Evolutionary conservation across 371 early-diverging fungal species (phyloP).

Genomic region (Mortierella polycephala): DNA sequence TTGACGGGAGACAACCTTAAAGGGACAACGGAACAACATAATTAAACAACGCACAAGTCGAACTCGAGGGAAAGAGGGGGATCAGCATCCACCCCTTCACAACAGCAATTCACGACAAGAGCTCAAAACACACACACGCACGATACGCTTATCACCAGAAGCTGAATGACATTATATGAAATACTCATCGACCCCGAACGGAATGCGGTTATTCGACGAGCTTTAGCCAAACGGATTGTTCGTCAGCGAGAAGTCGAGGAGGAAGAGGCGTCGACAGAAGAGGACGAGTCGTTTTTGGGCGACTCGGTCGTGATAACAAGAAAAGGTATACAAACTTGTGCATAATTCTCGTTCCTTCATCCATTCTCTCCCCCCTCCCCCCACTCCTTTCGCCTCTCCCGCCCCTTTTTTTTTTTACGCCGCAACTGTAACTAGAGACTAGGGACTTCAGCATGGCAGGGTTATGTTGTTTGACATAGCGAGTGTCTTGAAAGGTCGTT

Average conservation of each 20-base stretch:
- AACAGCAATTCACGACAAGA: no score
- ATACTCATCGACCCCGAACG: slow-evolving; percentile 47
- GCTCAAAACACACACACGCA: no score
- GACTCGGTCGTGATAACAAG: slow-evolving; percentile 28
- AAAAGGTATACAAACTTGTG: slow-evolving; percentile 19
- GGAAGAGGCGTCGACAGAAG: slow-evolving; percentile 53
- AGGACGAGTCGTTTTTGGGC: slow-evolving; percentile 49
- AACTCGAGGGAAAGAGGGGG: no score
- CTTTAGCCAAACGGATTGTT: slow-evolving; percentile 48
- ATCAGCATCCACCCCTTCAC: no score
- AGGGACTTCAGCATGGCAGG: no score
- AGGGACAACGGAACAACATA: no score
- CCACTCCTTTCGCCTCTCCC: neutral
- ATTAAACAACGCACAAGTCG: no score
- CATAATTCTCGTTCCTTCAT: neutral
- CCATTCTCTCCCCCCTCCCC: neutral
- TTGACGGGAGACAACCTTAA: no score
- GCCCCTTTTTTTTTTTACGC: neutral
- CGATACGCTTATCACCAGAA: neutral
- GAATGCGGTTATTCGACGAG: slow-evolving; percentile 50
- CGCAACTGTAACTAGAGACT: no score
- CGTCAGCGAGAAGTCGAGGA: slow-evolving; percentile 49
- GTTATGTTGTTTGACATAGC: no score
- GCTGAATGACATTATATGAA: slow-evolving; percentile 53
- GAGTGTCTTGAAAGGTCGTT: no score